A percentile compares a stretch with the other conserved stretches of the same genome.
Evolutionary conservation across 176 grass and related monocot genomes (phyloP).

Genomic region (Calamus simplicifolius): DNA sequence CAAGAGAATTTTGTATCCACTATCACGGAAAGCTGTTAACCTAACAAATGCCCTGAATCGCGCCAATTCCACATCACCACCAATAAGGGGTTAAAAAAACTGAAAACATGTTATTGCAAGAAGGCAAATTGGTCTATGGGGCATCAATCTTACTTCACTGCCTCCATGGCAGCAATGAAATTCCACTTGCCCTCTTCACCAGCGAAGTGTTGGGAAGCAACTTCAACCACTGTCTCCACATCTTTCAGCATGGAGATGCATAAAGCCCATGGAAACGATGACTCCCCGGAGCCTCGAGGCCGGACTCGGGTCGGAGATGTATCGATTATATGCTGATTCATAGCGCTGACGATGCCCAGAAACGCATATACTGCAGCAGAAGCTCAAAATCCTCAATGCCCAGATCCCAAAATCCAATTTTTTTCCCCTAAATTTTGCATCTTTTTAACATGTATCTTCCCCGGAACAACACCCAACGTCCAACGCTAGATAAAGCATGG

Average conservation of each 20-base stretch:
- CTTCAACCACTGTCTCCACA: slow-evolving; percentile 81
- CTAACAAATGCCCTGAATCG: slow-evolving; percentile 55
- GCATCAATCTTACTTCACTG: slow-evolving; percentile 53
- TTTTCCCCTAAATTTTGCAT: background rate
- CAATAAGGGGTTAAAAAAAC: background rate
- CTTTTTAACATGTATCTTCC: too few relatives aligned
- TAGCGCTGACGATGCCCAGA: slow-evolving; percentile 75
- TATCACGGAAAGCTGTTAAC: slow-evolving; percentile 75
- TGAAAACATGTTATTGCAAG: background rate
- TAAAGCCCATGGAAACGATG: slow-evolving; percentile 57
- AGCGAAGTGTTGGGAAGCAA: slow-evolving; percentile 77
- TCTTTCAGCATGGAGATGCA: slow-evolving; percentile 77
- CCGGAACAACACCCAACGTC: too few relatives aligned
- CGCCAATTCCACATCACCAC: background rate
- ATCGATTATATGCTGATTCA: slow-evolving; percentile 94
- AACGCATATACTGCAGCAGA: slow-evolving; percentile 71
- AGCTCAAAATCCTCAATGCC: background rate
- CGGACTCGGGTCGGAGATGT: slow-evolving; percentile 24
- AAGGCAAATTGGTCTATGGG: slow-evolving; percentile 8
- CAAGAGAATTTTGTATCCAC: slow-evolving; percentile 87
- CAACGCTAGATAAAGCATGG: too few relatives aligned
- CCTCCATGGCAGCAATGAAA: slow-evolving; percentile 76
- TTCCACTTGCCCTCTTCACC: slow-evolving; percentile 84
- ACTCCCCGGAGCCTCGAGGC: slow-evolving; percentile 26
- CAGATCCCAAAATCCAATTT: background rate